Conservation (phyloP, 2,329 filamentous ascomycete species). For the Xylariaceae sp. region DNA sequence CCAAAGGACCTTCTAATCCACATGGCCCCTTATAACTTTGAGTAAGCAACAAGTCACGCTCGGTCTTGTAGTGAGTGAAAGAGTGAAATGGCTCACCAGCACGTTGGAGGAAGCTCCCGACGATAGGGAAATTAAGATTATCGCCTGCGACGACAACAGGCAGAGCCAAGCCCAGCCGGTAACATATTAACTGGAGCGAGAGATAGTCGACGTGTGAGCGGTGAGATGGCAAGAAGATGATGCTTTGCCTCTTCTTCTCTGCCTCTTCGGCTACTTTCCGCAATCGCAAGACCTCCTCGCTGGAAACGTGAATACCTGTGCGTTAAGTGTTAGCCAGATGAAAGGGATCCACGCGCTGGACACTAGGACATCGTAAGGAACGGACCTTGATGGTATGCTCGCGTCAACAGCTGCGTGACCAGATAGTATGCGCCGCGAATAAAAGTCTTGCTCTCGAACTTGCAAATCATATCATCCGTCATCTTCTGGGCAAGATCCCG, state of each 20-base stretch:
- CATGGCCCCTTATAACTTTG: constrained; percentile 57
- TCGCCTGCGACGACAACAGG: constrained; percentile 93
- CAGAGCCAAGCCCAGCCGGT: constrained; percentile 79
- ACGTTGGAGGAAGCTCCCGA: constrained; percentile 87
- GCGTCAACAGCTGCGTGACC: constrained; percentile 76
- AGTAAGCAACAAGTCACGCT: constrained; percentile 4
- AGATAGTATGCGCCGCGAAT: constrained; percentile 91
- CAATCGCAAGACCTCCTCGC: constrained; percentile 82
- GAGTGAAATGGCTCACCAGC: constrained; percentile 53
- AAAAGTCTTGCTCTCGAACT: constrained; percentile 92
- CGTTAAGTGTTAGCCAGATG: constrained; percentile 7
- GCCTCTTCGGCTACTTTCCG: constrained; percentile 78
- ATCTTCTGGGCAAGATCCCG: constrained; percentile 78
- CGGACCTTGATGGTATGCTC: constrained; percentile 82
- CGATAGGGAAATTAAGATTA: constrained; percentile 88
- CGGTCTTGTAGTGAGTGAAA: neutral
- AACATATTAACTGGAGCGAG: constrained; percentile 90
- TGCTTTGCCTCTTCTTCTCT: constrained; percentile 82
- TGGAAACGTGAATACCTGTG: constrained; percentile 79
- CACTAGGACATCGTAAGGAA: too few species aligned
- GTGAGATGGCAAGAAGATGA: constrained; percentile 93
- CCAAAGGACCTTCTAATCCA: constrained; percentile 92
- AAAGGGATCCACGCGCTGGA: neutral
- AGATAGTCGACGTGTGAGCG: constrained; percentile 96
- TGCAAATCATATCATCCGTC: constrained; percentile 97